Percentiles rank a stretch among this genome's conserved stretches.
These are phyloP conservation scores for Fragilaria crotonensis DNA, from an alignment of 108 stramenopile species.

Conservation along the genomic window DNA sequence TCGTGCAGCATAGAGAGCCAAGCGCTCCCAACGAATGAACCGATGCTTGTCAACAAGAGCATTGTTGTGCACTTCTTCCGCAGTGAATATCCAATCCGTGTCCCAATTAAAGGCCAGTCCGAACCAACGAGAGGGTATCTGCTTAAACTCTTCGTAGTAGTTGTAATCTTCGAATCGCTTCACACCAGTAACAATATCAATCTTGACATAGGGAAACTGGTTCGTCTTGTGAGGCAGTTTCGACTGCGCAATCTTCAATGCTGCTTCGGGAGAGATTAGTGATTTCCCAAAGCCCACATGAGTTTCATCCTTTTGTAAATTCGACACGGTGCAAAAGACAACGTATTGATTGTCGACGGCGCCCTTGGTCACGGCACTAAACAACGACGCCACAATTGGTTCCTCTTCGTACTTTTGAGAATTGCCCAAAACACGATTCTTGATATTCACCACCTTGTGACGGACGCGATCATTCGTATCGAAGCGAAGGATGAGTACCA, in stretches of 20 bases:
- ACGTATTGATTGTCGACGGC: background rate
- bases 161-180: conserved; percentile 2
- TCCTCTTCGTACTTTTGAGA: background rate
- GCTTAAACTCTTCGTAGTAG: background rate
- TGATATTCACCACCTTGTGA: background rate
- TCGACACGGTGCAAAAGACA: background rate
- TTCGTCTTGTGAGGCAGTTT: background rate
- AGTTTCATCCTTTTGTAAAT: background rate
- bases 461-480: background rate
- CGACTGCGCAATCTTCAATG: background rate
- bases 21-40: conserved; percentile 3
- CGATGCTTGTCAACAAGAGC: conserved; percentile 1
- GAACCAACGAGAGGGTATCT: conserved; percentile 1
- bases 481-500: background rate
- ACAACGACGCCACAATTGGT: background rate
- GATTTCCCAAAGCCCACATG: background rate
- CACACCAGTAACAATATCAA: conserved; percentile 1
- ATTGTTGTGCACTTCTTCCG: conserved; percentile 1
- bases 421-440: background rate
- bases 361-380: background rate
- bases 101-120: conserved; percentile 2
- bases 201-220: background rate
- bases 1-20: background rate
- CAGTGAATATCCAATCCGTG: background rate
- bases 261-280: background rate